Conservation (phyloP, 192 early-diverging fungal genomes). For the Backusella psychrophila region DNA sequence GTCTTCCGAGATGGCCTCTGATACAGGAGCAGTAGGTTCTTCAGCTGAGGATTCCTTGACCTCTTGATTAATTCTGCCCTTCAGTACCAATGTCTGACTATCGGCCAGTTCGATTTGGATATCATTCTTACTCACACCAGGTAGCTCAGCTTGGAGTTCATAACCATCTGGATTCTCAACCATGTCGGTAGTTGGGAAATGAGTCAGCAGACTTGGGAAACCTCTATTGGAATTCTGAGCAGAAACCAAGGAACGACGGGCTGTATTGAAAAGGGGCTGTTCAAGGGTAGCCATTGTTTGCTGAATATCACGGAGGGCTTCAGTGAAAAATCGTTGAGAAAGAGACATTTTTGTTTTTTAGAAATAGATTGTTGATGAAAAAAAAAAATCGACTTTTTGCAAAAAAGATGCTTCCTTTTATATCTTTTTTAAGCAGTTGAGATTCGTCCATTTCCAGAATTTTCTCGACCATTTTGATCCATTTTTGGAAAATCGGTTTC, state of each 20-base stretch:
- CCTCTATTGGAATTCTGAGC: neutral
- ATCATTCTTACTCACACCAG: constrained; percentile 38
- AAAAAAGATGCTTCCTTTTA: too few relatives aligned
- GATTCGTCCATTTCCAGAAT: too few relatives aligned
- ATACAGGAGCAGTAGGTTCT: neutral
- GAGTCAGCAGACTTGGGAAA: neutral
- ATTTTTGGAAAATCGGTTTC: too few relatives aligned
- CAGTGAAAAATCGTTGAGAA: constrained; percentile 22
- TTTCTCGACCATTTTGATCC: too few relatives aligned
- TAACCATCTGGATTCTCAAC: constrained; percentile 30
- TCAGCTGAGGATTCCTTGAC: neutral
- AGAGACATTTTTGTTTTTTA: constrained; percentile 18
- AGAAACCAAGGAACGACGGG: constrained; percentile 22
- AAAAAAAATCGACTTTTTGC: too few relatives aligned
- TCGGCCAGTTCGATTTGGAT: constrained; percentile 34
- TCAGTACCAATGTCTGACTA: constrained; percentile 30
- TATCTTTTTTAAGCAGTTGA: too few relatives aligned
- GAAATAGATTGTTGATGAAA: neutral
- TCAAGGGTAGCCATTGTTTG: constrained; percentile 32
- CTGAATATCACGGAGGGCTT: constrained; percentile 27
- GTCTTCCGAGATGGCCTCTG: neutral
- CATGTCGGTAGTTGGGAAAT: constrained; percentile 34
- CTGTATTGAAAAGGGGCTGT: constrained; percentile 26
- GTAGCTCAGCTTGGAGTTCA: constrained; percentile 40
- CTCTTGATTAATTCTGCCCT: constrained; percentile 24